Conservation (phyloP, 352 stramenopile genomes). For the Pythium utonaiense region DNA sequence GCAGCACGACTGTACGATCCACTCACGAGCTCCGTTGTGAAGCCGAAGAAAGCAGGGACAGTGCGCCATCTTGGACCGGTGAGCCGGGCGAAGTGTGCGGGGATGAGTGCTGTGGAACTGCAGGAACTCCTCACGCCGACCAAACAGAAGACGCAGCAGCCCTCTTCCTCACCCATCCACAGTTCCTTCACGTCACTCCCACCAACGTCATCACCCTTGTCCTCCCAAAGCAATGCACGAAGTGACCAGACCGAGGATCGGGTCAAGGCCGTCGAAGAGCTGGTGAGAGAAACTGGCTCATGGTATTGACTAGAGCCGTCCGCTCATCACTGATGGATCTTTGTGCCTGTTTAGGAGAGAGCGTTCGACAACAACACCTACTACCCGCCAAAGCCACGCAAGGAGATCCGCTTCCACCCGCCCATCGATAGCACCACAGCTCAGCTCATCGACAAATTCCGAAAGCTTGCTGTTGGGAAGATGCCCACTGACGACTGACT, state of each 20-base stretch:
- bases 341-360: slow-evolving; percentile 30
- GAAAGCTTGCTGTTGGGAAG: slow-evolving; percentile 75
- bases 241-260: background rate
- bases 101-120: slow-evolving; percentile 69
- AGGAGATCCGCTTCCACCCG: slow-evolving; percentile 44
- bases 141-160: slow-evolving; percentile 15
- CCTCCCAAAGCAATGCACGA: slow-evolving; percentile 1
- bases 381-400: slow-evolving; percentile 42
- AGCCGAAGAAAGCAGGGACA: slow-evolving; percentile 21
- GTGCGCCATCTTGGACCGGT: slow-evolving; percentile 14
- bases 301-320: background rate
- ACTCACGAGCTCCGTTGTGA: slow-evolving; percentile 32
- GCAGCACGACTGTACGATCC: slow-evolving; percentile 71
- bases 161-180: background rate
- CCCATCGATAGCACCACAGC: slow-evolving; percentile 58
- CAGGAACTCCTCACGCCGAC: slow-evolving; percentile 46
- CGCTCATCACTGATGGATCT: background rate
- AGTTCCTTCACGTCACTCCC: background rate
- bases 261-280: background rate
- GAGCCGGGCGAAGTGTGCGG: slow-evolving; percentile 31
- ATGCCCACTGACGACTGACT: slow-evolving; percentile 17
- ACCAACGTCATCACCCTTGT: slow-evolving; percentile 1
- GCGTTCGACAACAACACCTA: slow-evolving; percentile 54
- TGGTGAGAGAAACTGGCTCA: slow-evolving; percentile 6
- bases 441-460: slow-evolving; percentile 78